Evolutionary conservation across 352 stramenopile species (phyloP), one percentile per base, ranked within the genome.

Genomic region (Globisporangium sylvaticum): DNA sequence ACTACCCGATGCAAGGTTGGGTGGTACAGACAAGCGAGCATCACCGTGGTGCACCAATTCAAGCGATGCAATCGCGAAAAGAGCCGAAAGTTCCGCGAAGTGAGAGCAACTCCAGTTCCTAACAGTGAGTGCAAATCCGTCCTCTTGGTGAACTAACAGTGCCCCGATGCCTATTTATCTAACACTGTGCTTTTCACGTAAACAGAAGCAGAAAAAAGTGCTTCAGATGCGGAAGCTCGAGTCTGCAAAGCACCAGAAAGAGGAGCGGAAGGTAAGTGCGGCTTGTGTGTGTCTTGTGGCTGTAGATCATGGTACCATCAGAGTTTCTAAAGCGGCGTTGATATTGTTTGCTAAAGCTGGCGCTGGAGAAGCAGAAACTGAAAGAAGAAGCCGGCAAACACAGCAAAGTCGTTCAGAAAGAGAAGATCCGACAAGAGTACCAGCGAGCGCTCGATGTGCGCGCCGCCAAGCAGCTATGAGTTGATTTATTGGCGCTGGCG

Each of bases 51-150:
- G 18, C 42, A 50, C 18, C 42, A 50, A 24, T 15, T 57, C 34
- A 37, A 64, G n/a, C 42, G 56, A 31, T 9, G 9, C 58, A 15
- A 14, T 18, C 58, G 56, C 44, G 44, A 15, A 65, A 54, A 64
- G 54, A 58, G 48, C 22, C 59, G 4, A 74, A 75, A 50, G 68
- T 55, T 0, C 74, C 69, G 9, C 69, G 77, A 31, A 85, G 68
- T 58, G 78, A 15, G 80, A 90, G 18, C 80, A 88, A 39, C 65
- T 83, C 5, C 66, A 86, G 65, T 77, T 90, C 29, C 69, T 90
- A 2, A 77, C 56, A 39, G 81, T 87, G 68, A 65, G 39, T 48
- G 22, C 22, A 2, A 22, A 24, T 50, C 18, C 42, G 6, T 46
- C 15, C 58, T 27, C 1, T 37, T 24, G 5, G 0, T 27, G 39